phyloP scores from a whole-genome alignment of 352 stramenopile species.

The Globisporangium iwayamae region DNA sequence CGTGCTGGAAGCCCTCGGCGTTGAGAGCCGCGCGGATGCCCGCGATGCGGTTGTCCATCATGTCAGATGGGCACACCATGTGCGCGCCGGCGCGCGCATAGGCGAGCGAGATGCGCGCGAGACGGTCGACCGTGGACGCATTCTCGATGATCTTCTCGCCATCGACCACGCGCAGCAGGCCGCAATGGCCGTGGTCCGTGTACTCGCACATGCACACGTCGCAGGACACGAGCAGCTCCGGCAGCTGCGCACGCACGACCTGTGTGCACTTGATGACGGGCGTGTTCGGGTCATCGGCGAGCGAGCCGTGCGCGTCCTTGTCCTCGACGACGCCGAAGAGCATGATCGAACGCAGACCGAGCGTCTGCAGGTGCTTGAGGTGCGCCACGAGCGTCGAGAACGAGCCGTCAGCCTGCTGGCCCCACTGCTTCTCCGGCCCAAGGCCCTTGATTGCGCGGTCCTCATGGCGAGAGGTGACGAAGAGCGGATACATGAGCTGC shows the following conservation, averaged over 20 bases:
- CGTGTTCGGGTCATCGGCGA: slow-evolving; percentile 71
- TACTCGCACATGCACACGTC: slow-evolving; percentile 91
- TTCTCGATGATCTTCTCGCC: slow-evolving; percentile 97
- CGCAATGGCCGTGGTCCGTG: slow-evolving; percentile 88
- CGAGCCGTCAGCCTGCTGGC: slow-evolving; percentile 51
- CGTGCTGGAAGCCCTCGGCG: slow-evolving; percentile 95
- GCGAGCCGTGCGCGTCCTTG: slow-evolving; percentile 73
- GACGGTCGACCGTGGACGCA: slow-evolving; percentile 93
- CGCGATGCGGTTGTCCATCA: slow-evolving; percentile 97
- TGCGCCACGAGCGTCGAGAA: slow-evolving; percentile 74
- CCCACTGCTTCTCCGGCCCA: slow-evolving; percentile 86
- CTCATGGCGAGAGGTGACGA: slow-evolving; percentile 68
- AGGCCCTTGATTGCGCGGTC: slow-evolving; percentile 77
- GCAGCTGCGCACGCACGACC: slow-evolving; percentile 57
- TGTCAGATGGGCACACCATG: slow-evolving; percentile 96
- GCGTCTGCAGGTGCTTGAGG: slow-evolving; percentile 59
- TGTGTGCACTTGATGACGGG: slow-evolving; percentile 75
- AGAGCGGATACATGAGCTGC: slow-evolving; percentile 90
- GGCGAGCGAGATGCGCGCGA: slow-evolving; percentile 93
- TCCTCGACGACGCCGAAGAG: slow-evolving; percentile 86
- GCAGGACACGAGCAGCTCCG: slow-evolving; percentile 78
- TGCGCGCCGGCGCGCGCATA: slow-evolving; percentile 96
- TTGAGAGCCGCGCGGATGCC: slow-evolving; percentile 95
- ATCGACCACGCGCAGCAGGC: slow-evolving; percentile 84
- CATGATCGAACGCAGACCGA: slow-evolving; percentile 84